Percentiles rank a stretch among this genome's conserved stretches.
phyloP scores from a whole-genome alignment of 345 rosid species.

The Rhodomyrtus tomentosa region DNA sequence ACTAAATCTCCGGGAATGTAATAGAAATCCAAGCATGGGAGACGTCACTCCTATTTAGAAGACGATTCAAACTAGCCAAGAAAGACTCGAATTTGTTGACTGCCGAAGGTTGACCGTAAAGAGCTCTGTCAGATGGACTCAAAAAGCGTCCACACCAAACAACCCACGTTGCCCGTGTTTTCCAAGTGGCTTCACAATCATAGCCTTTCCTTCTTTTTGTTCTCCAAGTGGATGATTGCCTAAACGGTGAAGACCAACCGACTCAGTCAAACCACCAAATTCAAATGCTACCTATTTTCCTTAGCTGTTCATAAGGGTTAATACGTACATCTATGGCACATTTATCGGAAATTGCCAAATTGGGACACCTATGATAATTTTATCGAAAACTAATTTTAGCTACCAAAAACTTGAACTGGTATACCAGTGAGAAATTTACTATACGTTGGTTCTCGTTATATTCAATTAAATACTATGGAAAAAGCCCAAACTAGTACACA shows the following conservation, averaged over 20 bases:
- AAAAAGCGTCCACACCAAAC: not conserved
- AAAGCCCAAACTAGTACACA: no score
- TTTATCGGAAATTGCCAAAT: no score
- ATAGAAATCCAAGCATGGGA: not conserved
- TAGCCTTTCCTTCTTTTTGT: not conserved
- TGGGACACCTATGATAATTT: no score
- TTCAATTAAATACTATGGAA: no score
- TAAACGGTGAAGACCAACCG: not conserved
- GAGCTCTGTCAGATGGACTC: not conserved
- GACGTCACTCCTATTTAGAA: not conserved
- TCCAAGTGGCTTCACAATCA: not conserved
- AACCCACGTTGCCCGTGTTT: not conserved
- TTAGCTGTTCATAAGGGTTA: not conserved
- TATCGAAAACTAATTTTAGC: no score
- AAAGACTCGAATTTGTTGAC: not conserved
- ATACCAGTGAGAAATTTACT: no score
- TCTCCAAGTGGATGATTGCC: not conserved
- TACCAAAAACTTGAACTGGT: no score
- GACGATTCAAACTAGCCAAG: not conserved
- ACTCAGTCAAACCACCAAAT: not conserved
- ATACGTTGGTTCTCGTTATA: no score
- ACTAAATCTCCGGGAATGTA: not conserved
- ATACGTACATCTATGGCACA: no score
- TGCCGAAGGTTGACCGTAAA: not conserved
- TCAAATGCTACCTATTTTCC: not conserved